Conservation (phyloP, 352 stramenopile genomes). For the Halophytophthora batemanensis region DNA sequence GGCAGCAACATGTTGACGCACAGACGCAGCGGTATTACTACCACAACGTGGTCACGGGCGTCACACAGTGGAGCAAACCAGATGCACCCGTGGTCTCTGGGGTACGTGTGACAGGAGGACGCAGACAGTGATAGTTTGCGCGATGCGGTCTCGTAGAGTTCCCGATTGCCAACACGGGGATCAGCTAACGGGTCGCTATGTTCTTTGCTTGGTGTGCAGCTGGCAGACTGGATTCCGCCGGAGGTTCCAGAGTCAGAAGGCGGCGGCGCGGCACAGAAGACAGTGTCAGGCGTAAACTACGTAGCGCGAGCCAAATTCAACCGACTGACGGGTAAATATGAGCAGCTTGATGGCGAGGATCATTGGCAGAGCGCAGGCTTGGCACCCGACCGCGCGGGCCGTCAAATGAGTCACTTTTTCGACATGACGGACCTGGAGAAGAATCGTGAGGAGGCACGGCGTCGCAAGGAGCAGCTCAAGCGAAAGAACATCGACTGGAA, state of each 20-base stretch:
- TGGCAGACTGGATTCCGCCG: constrained; percentile 76
- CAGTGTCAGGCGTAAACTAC: constrained; percentile 67
- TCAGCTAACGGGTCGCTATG: too few relatives aligned
- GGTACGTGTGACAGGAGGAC: too few relatives aligned
- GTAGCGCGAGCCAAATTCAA: constrained; percentile 75
- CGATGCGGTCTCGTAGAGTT: too few relatives aligned
- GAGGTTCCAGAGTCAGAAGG: constrained; percentile 29
- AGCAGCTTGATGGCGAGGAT: constrained; percentile 58
- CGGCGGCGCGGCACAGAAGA: constrained; percentile 19
- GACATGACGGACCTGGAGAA: constrained; percentile 74
- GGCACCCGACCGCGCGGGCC: constrained; percentile 63
- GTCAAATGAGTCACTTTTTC: constrained; percentile 88
- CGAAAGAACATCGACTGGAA: constrained; percentile 87
- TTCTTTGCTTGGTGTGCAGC: constrained; percentile 32
- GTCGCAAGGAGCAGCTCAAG: constrained; percentile 79
- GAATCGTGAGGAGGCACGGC: constrained; percentile 75
- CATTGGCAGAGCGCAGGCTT: constrained; percentile 64
- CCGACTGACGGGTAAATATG: constrained; percentile 68
- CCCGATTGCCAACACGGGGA: too few relatives aligned
- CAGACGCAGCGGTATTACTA: constrained; percentile 84
- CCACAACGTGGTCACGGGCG: constrained; percentile 72
- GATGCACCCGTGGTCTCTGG: constrained; percentile 64
- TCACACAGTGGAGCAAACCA: constrained; percentile 79
- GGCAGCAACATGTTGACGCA: constrained; percentile 84
- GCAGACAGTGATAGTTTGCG: too few relatives aligned